These are phyloP conservation scores for Trypanosoma rangeli DNA, from an alignment of 208 protist genomes.

Conservation along the genomic window DNA sequence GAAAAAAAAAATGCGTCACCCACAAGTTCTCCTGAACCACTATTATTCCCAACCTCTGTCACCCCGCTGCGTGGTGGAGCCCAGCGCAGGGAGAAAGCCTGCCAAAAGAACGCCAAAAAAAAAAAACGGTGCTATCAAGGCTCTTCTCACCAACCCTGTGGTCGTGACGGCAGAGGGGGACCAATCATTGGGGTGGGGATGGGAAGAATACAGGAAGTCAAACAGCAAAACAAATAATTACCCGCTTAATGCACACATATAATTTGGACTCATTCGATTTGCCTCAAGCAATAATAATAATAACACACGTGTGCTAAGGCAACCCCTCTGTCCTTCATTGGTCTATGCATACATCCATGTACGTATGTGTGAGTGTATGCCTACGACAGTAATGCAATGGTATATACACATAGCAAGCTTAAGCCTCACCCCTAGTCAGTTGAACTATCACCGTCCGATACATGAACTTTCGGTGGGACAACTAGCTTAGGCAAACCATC, in stretches of 20 bases:
- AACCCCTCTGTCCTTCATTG: no score
- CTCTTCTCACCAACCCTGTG: no score
- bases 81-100: background rate
- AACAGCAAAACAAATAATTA: no score
- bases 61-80: no score
- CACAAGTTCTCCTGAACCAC: background rate
- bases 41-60: background rate
- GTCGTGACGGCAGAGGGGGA: no score
- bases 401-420: no score
- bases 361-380: conserved; percentile 1
- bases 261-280: no score
- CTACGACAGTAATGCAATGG: background rate
- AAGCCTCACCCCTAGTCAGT: background rate
- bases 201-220: background rate
- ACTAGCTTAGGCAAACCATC: background rate
- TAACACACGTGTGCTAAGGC: no score
- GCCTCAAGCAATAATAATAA: no score
- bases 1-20: background rate
- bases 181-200: background rate
- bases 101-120: background rate
- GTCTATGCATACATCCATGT: background rate
- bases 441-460: background rate
- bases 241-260: no score
- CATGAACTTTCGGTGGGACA: background rate
- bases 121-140: background rate